Evolutionary conservation across 1,284 basidiomycete genomes (phyloP), one percentile per base, ranked within the genome.

Genomic region (Moesziomyces parantarcticus): DNA sequence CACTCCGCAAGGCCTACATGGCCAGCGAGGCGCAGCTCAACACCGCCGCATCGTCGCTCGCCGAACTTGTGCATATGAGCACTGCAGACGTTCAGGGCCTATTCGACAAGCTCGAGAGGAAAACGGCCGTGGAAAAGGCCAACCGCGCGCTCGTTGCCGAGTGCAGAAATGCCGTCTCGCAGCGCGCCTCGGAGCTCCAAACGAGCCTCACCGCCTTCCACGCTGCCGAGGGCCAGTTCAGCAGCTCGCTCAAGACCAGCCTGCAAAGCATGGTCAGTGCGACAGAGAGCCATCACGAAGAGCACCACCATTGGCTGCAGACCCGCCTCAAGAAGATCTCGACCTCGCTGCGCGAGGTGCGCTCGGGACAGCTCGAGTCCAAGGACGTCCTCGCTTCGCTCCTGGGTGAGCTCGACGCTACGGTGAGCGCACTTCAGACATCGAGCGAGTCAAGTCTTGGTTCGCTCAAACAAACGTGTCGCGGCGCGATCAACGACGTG

Each of bases 71-170:
- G 0, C 85, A 87, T 21, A 88, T 93, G 70, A 91, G 90, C 72
- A 86, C 92, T 21, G 86, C 86, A 13, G 92, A 97, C 80, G 87
- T 95, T 20, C 87, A 86, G 6, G 89, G 89, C 0, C 85, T 97
- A 13, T 93, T 93, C 73, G 89, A 89, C 54, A 97, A 97, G 85
- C 36, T 77, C 93, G 93, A 92, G 46, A 90, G 93, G 62, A 93
- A 92, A 80, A 86, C 89, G n/a, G 84, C 85, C 22, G 87, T 90
- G 3, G 87, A 94, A 45, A 86, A 86, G 42, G 86, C 88, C 5
- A 96, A 94, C 77, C 86, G 89, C 1, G 88, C 88, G 63, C 87
- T 88, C 1, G 90, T 92, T 9, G 85, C 87, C 0, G 86, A 86
- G 25, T 90, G 92, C 67, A 89, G 90, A 50, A 88, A 87, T 64